Conservation (phyloP, 495 filamentous ascomycete genomes). For the Parathielavia hyrcaniae region DNA sequence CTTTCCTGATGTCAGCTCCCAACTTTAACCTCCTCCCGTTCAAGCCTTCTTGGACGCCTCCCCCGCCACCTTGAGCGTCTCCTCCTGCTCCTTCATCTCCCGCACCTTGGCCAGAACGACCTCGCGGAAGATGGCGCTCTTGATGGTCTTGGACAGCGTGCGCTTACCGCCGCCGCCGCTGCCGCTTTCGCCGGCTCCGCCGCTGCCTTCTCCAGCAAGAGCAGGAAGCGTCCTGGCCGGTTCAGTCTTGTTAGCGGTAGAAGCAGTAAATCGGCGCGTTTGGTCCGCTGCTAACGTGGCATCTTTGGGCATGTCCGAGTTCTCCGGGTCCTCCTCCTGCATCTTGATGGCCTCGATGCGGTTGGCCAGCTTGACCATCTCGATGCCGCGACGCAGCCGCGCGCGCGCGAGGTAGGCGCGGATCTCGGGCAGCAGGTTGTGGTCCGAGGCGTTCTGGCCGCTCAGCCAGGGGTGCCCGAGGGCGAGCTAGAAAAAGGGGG, state of each 20-base stretch:
- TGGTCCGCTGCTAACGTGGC: conserved; percentile 58
- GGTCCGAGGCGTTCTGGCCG: conserved; percentile 81
- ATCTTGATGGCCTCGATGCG: conserved; percentile 96
- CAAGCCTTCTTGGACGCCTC: conserved; percentile 28
- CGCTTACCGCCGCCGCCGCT: conserved; percentile 46
- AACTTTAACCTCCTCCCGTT: background rate
- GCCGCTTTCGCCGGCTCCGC: conserved; percentile 30
- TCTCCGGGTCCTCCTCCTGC: conserved; percentile 81
- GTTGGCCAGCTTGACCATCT: conserved; percentile 93
- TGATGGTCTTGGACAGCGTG: conserved; percentile 67
- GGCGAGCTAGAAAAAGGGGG: conserved; percentile 46
- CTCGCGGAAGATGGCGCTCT: conserved; percentile 90
- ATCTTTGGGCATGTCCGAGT: conserved; percentile 54
- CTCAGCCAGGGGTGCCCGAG: conserved; percentile 84
- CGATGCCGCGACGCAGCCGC: conserved; percentile 86
- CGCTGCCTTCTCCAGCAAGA: background rate
- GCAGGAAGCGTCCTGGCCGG: conserved; percentile 26
- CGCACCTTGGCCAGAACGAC: conserved; percentile 95
- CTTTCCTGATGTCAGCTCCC: no score
- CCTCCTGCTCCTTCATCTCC: conserved; percentile 83
- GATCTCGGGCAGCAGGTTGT: conserved; percentile 96
- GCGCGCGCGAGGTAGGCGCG: conserved; percentile 87
- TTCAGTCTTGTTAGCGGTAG: conserved; percentile 14
- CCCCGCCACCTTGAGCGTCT: conserved; percentile 60
- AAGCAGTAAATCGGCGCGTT: conserved; percentile 24